Evolutionary conservation across 2,329 filamentous ascomycete species (phyloP).

Genomic region (Meredithiella fracta): DNA sequence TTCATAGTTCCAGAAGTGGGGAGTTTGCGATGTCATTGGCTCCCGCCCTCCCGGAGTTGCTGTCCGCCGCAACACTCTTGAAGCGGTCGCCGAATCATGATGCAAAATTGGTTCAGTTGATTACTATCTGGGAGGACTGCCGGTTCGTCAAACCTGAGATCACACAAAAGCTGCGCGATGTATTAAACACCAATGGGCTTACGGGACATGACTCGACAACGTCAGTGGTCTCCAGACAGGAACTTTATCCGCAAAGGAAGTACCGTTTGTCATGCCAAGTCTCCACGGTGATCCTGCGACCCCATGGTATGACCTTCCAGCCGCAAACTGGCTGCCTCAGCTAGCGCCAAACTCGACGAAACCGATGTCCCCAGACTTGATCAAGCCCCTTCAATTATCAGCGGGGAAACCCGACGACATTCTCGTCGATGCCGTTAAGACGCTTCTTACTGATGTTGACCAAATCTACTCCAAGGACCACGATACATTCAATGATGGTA

Average conservation of each 20-base stretch:
- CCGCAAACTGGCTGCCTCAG: conserved; percentile 63
- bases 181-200: conserved; percentile 28
- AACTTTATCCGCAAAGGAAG: conserved; percentile 28
- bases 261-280: conserved; percentile 55
- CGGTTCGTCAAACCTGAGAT: conserved; percentile 41
- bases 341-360: conserved; percentile 60
- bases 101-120: conserved; percentile 44
- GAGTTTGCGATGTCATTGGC: background rate
- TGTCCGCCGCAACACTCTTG: conserved; percentile 40
- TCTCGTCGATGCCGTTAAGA: conserved; percentile 52
- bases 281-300: conserved; percentile 58
- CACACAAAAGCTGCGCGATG: conserved; percentile 41
- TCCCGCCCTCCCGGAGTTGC: conserved; percentile 23
- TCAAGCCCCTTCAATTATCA: conserved; percentile 55
- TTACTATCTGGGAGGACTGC: conserved; percentile 55
- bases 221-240: conserved; percentile 15
- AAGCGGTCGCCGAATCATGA: conserved; percentile 48
- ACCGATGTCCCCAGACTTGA: conserved; percentile 53
- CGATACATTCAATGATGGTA: conserved; percentile 21
- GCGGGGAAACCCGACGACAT: conserved; percentile 50
- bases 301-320: conserved; percentile 69
- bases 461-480: conserved; percentile 35
- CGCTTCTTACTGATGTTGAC: conserved; percentile 52
- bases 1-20: conserved; percentile 41
- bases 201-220: conserved; percentile 7